Percentiles rank a stretch among this genome's conserved stretches.
Conservation (phyloP, 2,329 filamentous ascomycete species). For the Trichoderma semiorbis region DNA sequence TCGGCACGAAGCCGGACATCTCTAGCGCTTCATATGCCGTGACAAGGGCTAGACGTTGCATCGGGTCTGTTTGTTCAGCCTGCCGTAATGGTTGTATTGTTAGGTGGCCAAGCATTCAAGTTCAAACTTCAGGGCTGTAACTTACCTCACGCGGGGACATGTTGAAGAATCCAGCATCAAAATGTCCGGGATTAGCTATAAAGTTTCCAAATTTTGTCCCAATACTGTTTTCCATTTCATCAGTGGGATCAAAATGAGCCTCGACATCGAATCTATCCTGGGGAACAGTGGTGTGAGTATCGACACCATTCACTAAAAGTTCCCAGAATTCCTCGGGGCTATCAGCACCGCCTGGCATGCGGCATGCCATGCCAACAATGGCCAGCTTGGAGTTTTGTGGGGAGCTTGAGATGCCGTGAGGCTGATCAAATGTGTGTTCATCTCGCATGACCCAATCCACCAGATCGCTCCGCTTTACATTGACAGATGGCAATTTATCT, state of each 20-base stretch:
- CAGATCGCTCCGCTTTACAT: not conserved
- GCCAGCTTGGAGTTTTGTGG: constrained; percentile 60
- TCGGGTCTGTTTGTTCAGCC: constrained; percentile 70
- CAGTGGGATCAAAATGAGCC: constrained; percentile 63
- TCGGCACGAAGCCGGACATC: constrained; percentile 29
- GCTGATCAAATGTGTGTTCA: not conserved
- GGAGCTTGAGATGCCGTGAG: not conserved
- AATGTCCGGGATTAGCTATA: constrained; percentile 66
- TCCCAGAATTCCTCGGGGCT: constrained; percentile 55
- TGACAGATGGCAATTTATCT: not conserved
- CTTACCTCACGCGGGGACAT: constrained; percentile 68
- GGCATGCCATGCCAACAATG: constrained; percentile 64
- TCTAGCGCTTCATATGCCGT: constrained; percentile 80
- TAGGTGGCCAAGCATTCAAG: not conserved
- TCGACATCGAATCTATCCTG: constrained; percentile 65
- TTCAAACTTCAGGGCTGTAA: not conserved
- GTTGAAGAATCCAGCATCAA: constrained; percentile 78
- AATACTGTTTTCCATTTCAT: constrained; percentile 65
- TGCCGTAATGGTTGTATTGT: not conserved
- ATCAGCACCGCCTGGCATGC: constrained; percentile 44
- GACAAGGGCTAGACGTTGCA: constrained; percentile 68
- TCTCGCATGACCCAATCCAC: not conserved
- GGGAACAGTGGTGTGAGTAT: constrained; percentile 63
- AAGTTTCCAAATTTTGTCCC: constrained; percentile 69
- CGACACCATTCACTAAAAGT: constrained; percentile 61